phyloP scores from a whole-genome alignment of 441 rosid species.

The Aquilaria agallochum region DNA sequence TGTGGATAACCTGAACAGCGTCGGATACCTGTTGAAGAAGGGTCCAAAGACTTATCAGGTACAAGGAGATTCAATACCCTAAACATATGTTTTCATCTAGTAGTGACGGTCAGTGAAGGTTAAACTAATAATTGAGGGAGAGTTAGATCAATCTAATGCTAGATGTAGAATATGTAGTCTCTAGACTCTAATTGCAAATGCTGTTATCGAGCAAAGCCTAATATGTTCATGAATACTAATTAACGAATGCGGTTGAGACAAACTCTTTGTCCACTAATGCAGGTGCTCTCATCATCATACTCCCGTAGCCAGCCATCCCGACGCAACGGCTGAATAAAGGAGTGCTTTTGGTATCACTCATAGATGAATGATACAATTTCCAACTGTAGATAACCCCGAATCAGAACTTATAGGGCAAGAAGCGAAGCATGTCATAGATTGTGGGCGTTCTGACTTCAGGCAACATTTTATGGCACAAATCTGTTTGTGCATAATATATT shows the following conservation, averaged over 20 bases:
- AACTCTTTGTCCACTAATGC: constrained; percentile 10
- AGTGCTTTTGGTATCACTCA: too few relatives aligned
- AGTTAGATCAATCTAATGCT: background rate
- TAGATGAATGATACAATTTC: too few relatives aligned
- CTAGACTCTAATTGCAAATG: background rate
- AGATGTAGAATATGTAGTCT: background rate
- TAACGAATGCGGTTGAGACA: constrained; percentile 6
- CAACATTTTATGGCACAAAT: too few relatives aligned
- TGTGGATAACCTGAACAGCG: constrained; percentile 86
- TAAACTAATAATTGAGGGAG: background rate
- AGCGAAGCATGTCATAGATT: too few relatives aligned
- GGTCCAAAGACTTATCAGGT: constrained; percentile 98
- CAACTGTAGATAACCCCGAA: too few relatives aligned
- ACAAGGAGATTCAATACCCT: constrained; percentile 15
- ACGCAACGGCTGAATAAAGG: too few relatives aligned
- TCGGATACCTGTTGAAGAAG: constrained; percentile 85
- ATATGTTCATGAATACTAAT: background rate
- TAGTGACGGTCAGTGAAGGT: too few relatives aligned
- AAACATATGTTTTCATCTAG: too few relatives aligned
- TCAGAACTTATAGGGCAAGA: too few relatives aligned
- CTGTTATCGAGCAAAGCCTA: background rate
- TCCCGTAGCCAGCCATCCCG: constrained; percentile 65
- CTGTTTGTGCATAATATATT: too few relatives aligned
- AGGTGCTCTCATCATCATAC: constrained; percentile 89
- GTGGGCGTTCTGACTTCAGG: too few relatives aligned